Percentiles rank a stretch among this genome's conserved stretches.
Conservation (phyloP, 495 filamentous ascomycete genomes). For the Penicillium coffeae region DNA sequence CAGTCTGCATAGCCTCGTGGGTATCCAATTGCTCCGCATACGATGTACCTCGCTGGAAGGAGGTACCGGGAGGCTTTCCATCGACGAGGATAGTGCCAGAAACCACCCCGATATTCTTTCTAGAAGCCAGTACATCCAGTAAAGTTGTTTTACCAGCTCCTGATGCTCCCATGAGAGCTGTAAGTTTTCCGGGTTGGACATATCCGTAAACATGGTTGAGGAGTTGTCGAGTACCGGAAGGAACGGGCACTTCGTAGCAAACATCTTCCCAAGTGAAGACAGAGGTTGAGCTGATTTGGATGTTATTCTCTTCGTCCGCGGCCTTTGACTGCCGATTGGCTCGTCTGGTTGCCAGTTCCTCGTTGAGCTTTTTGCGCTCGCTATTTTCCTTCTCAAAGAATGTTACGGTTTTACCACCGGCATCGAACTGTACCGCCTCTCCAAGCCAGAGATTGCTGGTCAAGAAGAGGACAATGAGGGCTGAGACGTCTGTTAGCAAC, state of each 20-base stretch:
- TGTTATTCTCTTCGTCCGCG: conserved; percentile 45
- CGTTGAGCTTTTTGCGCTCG: conserved; percentile 67
- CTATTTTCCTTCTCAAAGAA: conserved; percentile 68
- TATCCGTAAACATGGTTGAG: conserved; percentile 72
- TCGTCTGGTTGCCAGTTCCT: conserved; percentile 54
- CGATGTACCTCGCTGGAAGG: conserved; percentile 74
- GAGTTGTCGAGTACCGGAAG: conserved; percentile 62
- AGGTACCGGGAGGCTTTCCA: conserved; percentile 57
- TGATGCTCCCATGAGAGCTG: conserved; percentile 79
- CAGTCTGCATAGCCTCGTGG: conserved; percentile 72
- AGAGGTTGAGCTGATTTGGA: conserved; percentile 62
- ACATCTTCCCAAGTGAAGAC: conserved; percentile 51
- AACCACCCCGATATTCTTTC: conserved; percentile 78
- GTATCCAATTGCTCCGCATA: conserved; percentile 84
- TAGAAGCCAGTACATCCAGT: conserved; percentile 69
- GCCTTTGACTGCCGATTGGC: conserved; percentile 49
- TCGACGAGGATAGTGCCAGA: conserved; percentile 72
- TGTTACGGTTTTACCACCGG: conserved; percentile 72
- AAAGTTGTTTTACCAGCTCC: conserved; percentile 87
- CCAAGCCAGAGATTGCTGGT: conserved; percentile 65
- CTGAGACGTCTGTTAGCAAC: conserved; percentile 15
- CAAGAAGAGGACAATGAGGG: conserved; percentile 65
- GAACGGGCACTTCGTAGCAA: conserved; percentile 64
- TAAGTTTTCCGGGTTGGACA: conserved; percentile 73
- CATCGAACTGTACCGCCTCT: conserved; percentile 71